A percentile compares a stretch with the other conserved stretches of the same genome.
These are phyloP conservation scores for Phytopythium boreale DNA, from an alignment of 352 stramenopile genomes.

Conservation along the genomic window DNA sequence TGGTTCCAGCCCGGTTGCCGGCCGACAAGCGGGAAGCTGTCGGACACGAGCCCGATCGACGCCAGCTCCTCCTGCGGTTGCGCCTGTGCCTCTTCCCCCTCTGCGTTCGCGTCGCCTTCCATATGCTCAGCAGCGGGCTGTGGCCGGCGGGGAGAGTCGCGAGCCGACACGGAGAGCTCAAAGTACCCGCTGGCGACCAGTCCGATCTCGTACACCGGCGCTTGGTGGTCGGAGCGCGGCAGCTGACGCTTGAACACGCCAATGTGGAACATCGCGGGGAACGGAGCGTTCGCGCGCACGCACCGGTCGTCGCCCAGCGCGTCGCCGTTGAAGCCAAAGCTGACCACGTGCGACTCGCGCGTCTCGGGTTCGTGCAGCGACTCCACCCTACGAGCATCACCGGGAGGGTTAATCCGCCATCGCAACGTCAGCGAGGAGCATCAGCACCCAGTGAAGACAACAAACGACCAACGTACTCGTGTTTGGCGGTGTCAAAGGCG, in stretches of 20 bases:
- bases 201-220: constrained; percentile 42
- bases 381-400: constrained; percentile 13
- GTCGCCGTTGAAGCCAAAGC: constrained; percentile 50
- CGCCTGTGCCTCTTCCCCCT: constrained; percentile 1
- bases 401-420: not conserved
- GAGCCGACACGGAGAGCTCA: constrained; percentile 60
- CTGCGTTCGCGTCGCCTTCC: not conserved
- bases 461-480: constrained; percentile 31
- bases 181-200: constrained; percentile 70
- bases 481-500: constrained; percentile 31
- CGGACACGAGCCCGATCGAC: constrained; percentile 50
- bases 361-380: constrained; percentile 23
- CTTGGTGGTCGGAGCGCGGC: not conserved
- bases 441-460: not conserved
- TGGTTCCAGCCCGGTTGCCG: constrained; percentile 71
- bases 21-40: constrained; percentile 49
- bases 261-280: constrained; percentile 51
- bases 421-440: not conserved
- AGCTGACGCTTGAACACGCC: constrained; percentile 38
- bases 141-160: constrained; percentile 2
- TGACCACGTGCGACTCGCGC: constrained; percentile 25
- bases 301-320: constrained; percentile 63
- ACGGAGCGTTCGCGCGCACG: constrained; percentile 73
- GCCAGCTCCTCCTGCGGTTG: constrained; percentile 33
- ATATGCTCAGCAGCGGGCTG: not conserved